These are phyloP conservation scores for Gossypium ekmanianum DNA, from an alignment of 345 rosid species.

Conservation along the genomic window DNA sequence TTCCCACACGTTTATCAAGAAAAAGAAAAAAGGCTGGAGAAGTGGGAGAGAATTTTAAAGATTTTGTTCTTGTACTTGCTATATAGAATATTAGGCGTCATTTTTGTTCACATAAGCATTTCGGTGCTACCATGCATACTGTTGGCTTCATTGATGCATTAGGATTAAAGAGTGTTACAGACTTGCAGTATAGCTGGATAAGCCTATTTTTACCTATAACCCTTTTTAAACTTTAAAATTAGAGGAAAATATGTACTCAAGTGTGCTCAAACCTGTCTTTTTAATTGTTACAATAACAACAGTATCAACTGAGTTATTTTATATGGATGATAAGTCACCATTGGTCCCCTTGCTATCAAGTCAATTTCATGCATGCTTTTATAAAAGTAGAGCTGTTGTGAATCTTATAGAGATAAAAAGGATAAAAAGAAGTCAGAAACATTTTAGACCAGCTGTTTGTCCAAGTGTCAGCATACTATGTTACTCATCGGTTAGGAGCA, in stretches of 20 bases:
- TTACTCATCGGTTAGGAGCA: no score
- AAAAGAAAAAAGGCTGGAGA: neutral
- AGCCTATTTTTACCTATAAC: neutral
- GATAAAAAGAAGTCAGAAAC: neutral
- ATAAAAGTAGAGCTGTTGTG: neutral
- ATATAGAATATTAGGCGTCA: neutral
- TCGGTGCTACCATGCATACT: neutral
- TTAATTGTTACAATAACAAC: no score
- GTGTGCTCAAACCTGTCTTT: no score
- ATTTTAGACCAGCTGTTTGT: neutral
- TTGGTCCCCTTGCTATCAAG: neutral
- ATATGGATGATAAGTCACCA: no score
- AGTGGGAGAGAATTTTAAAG: slow-evolving; percentile 6
- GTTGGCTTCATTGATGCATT: neutral
- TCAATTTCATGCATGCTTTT: neutral
- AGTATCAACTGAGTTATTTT: no score
- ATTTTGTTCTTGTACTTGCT: slow-evolving; percentile 3
- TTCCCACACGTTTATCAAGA: neutral
- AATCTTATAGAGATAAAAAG: neutral
- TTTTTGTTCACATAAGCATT: neutral
- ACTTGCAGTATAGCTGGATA: neutral
- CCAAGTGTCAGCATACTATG: no score
- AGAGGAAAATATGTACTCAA: no score
- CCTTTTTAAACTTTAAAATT: no score
- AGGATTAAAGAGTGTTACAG: neutral